Base-by-base conservation (phyloP, 192 early-diverging fungal genomes). In the Coemansia sp. region DNA sequence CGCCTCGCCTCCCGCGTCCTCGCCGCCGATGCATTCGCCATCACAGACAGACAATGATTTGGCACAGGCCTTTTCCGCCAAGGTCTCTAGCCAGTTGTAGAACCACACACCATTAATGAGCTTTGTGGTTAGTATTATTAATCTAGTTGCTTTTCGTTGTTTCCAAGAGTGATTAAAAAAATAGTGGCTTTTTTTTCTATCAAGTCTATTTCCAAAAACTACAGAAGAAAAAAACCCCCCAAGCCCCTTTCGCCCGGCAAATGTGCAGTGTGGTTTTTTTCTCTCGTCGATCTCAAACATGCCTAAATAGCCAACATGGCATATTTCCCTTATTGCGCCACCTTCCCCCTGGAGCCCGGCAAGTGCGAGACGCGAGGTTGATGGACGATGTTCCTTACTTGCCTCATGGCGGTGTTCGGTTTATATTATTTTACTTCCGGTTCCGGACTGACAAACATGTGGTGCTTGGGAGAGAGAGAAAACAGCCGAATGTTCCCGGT, bases 41-140 rank as follows among this genome's bases (percentile, higher is more conserved):
- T 53, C 55, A 17, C 55, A 29, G 17, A 58, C 55, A 29, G 17
- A 29, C 15, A 34, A 15, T 17, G 55, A 34, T 9, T 31, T 58
- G 55, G 17, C 55, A 5, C 55, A 9, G 29, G 27, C 55, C 29
- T 58, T 31, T n/a, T 58, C 64, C 21, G 64, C 64, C 64, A 66
- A 48, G 8, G 64, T 66, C 32, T 48, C 64, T 66, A 50, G 64
- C 32, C 64, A 66, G 48, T 7, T 37, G 9, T 66, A 55, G 17
- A 27, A 58, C 25, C 25, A 27, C 23, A 21, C 5, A 3, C 8
- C 8, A 21, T 48, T 55, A 55, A 29, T 29, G 11, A 29, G 25
- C 4, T 11, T 25, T 55, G 27, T 55, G 10, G 10, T 10, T 25
- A 25, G 46, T n/a, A 10, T 21, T n/a, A 10, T 21, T 19, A 21